These are phyloP conservation scores for Silene vulgaris DNA, from an alignment of 179 eudicot genomes.

Conservation along the genomic window DNA sequence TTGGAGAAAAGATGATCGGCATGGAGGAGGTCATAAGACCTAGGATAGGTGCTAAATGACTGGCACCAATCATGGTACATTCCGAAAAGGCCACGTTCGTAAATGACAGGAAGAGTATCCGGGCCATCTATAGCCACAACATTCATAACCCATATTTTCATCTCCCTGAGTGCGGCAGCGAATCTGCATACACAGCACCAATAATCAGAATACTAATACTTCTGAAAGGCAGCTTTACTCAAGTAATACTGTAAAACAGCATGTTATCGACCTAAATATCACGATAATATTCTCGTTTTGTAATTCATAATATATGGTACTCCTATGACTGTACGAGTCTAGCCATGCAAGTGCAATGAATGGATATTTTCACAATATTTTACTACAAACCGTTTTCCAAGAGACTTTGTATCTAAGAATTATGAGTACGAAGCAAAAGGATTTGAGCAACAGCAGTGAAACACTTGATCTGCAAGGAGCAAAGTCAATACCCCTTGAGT, in stretches of 20 bases:
- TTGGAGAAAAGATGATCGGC: conserved; percentile 49
- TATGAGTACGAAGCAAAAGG: background rate
- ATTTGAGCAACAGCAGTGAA: background rate
- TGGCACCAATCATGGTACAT: conserved; percentile 49
- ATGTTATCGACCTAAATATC: background rate
- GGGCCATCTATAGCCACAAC: conserved; percentile 41
- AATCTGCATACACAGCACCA: conserved; percentile 25
- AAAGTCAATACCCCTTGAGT: no score
- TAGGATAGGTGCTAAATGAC: conserved; percentile 44
- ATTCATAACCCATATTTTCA: conserved; percentile 47
- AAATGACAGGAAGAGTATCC: conserved; percentile 43
- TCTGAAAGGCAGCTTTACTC: background rate
- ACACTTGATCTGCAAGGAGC: background rate
- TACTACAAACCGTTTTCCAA: background rate
- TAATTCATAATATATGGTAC: background rate
- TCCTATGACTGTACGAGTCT: no score
- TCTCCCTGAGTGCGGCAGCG: conserved; percentile 43
- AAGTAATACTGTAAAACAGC: background rate
- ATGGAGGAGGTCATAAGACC: conserved; percentile 47
- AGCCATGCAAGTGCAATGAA: background rate
- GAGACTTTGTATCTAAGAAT: background rate
- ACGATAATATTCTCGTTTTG: background rate
- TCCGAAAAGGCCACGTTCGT: conserved; percentile 46
- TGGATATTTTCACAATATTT: background rate
- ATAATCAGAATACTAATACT: conserved; percentile 10